Evolutionary conservation across 169 alveolate genomes (phyloP).

Genomic region (Ichthyophthirius multifiliis): DNA sequence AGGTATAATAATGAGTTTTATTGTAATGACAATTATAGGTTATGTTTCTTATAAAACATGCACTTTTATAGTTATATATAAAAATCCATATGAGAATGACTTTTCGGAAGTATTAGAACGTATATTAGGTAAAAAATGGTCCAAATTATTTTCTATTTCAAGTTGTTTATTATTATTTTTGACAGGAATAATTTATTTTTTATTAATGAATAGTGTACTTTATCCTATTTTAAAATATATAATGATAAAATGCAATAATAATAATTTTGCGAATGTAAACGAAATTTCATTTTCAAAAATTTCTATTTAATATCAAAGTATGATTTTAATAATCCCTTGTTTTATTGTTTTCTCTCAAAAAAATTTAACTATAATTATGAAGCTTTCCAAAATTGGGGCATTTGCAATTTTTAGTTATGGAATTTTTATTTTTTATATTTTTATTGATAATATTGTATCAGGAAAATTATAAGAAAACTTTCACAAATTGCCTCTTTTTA

Average conservation of each 20-base stretch:
- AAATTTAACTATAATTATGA: background rate
- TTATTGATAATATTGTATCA: background rate
- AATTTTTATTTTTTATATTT: background rate
- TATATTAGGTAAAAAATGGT: background rate
- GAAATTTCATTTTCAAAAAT: background rate
- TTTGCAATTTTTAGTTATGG: slow-evolving; percentile 10
- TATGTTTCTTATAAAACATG: background rate
- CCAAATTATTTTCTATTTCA: background rate
- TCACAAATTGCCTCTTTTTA: slow-evolving; percentile 3
- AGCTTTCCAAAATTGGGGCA: background rate
- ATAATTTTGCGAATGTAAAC: background rate
- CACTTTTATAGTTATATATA: background rate
- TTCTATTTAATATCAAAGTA: background rate
- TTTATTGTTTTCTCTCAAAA: background rate
- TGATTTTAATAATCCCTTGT: background rate
- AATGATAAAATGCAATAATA: background rate
- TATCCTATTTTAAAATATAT: background rate
- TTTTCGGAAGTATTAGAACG: background rate
- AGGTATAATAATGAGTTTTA: background rate
- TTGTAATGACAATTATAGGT: slow-evolving; percentile 15
- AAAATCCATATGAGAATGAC: background rate
- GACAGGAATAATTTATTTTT: slow-evolving; percentile 4
- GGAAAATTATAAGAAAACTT: background rate
- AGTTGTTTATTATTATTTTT: background rate
- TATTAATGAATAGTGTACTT: background rate